phyloP scores from a whole-genome alignment of 768 basidiomycete species.

The Auricularia auricula-judae region DNA sequence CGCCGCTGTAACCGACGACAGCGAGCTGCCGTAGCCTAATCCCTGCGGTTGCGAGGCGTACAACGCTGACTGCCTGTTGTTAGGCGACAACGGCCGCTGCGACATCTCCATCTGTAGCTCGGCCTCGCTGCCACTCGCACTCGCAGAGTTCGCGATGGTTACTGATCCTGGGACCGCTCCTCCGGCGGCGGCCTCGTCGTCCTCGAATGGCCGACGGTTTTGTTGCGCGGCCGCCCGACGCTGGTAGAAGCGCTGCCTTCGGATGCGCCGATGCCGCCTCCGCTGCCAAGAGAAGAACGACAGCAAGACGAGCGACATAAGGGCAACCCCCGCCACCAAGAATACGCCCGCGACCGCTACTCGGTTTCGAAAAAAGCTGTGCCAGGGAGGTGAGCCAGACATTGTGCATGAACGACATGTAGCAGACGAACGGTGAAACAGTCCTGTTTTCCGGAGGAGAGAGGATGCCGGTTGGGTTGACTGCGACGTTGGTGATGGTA shows the following conservation, averaged over 20 bases:
- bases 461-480: constrained; percentile 4
- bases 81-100: not conserved
- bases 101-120: not conserved
- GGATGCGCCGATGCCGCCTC: constrained; percentile 42
- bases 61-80: not conserved
- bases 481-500: constrained; percentile 3
- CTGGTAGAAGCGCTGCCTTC: not conserved
- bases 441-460: not conserved
- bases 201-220: not conserved
- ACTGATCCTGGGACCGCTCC: not conserved
- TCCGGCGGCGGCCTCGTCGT: not conserved
- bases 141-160: not conserved
- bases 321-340: constrained; percentile 26
- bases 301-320: constrained; percentile 55
- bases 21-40: not conserved
- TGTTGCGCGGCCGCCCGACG: not conserved
- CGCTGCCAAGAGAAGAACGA: constrained; percentile 60
- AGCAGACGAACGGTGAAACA: not conserved
- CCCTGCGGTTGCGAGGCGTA: not conserved
- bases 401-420: not conserved
- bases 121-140: not conserved
- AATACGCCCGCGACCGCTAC: constrained; percentile 32
- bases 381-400: not conserved
- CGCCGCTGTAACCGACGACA: not conserved
- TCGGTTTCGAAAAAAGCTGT: constrained; percentile 28